Base-by-base conservation (phyloP, 441 rosid species). In the Francoa sonchifolia region DNA sequence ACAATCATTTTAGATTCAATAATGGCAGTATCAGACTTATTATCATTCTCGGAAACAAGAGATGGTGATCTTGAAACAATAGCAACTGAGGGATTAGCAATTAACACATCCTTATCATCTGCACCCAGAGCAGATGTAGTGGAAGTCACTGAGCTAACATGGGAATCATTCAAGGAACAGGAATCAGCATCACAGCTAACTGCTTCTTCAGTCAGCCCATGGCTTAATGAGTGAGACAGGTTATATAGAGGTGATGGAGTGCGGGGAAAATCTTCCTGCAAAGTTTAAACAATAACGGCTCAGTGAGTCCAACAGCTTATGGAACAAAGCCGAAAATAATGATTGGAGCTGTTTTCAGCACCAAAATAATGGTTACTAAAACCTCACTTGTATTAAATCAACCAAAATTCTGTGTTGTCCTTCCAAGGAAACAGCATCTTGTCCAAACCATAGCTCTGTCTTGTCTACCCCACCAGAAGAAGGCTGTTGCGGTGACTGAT, bases 231-330 rank as follows among this genome's bases (percentile, higher is more conserved):
- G 44, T 55, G 63, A 48, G 67, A 55, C 45, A 51, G 66, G 47
- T 64, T 69, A 65, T 58, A 55, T 18, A 62, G 50, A 57, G 59
- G 65, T 29, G 74, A 62, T 6, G 58, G 43, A 25, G 45, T 47
- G 39, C 54, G 37, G 28, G 66, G 62, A 44, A 31, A 50, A 49
- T 62, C 57, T 50, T 63, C 67, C 84, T 76, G 71, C 45, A 27
- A 60, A 39, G 38, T 44, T 39, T 29, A 44, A 50, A 7, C 19
- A 25, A 42, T 11, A 42, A 37, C 28, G 37, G 19, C 14, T 13
- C n/a, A 41, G n/a, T n/a, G n/a, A 31, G 9, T 38, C 17, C 35
- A 6, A 32, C 35, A 28, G 11, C n/a, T 17, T 7, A 27, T 7
- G 11, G 10, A 2, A 27, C 2, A 6, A 27, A 27, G 30, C 10